Evolutionary conservation across 2,329 filamentous ascomycete species (phyloP).

Genomic region (Bipolaris cookei): DNA sequence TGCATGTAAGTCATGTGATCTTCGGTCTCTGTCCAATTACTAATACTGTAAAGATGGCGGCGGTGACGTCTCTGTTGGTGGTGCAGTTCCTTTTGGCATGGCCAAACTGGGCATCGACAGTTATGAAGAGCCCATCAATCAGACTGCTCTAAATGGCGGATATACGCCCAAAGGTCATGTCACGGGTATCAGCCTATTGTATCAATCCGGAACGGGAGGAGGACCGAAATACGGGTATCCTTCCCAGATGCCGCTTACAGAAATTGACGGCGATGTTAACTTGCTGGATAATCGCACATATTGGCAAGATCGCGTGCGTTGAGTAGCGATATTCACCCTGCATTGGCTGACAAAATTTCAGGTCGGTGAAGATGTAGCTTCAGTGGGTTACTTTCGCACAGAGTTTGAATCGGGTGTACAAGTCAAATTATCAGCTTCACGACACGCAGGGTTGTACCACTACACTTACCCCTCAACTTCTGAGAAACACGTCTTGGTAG

Average conservation of each 20-base stretch:
- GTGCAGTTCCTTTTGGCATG: conserved; percentile 49
- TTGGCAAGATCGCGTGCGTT: conserved; percentile 47
- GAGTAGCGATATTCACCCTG: rapidly evolving
- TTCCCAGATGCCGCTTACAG: conserved; percentile 51
- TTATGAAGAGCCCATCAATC: conserved; percentile 45
- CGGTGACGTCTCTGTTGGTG: conserved; percentile 51
- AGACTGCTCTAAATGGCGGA: conserved; percentile 50
- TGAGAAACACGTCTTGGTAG: conserved; percentile 54
- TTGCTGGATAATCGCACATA: conserved; percentile 53
- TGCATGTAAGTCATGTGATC: conserved; percentile 28
- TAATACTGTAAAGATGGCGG: conserved; percentile 41
- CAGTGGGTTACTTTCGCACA: conserved; percentile 48
- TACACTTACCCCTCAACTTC: conserved; percentile 48
- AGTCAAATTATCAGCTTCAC: conserved; percentile 46
- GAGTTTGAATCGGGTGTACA: conserved; percentile 44
- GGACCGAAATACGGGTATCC: conserved; percentile 51
- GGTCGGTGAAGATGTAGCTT: conserved; percentile 41
- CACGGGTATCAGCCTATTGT: conserved; percentile 50
- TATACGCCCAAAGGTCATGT: conserved; percentile 51
- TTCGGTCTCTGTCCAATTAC: neutral
- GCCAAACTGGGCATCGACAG: conserved; percentile 52
- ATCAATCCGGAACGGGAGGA: conserved; percentile 48
- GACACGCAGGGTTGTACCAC: conserved; percentile 48
- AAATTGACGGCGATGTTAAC: conserved; percentile 51
- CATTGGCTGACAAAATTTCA: conserved; percentile 10